These are phyloP conservation scores for Fusarium sp. DNA, from an alignment of 2,329 filamentous ascomycete genomes.

Conservation along the genomic window DNA sequence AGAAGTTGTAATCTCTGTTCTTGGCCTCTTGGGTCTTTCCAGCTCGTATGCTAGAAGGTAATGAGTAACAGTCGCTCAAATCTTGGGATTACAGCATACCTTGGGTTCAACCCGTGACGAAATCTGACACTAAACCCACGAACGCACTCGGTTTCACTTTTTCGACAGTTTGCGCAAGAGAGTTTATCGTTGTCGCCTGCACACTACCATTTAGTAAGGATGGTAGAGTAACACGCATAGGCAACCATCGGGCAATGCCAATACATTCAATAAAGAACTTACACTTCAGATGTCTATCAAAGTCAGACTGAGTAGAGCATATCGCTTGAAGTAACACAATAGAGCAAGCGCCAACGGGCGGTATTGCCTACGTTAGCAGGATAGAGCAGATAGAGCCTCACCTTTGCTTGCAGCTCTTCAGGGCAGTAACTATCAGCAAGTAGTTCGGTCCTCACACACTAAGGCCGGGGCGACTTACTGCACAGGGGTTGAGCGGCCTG, in stretches of 20 bases:
- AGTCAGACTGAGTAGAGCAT: conserved; percentile 15
- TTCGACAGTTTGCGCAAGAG: conserved; percentile 47
- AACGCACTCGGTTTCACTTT: conserved; percentile 45
- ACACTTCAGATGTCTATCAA: conserved; percentile 45
- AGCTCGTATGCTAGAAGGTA: conserved; percentile 34
- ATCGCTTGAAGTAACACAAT: not conserved
- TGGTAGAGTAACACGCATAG: not conserved
- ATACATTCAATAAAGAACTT: not conserved
- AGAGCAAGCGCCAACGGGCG: conserved; percentile 9
- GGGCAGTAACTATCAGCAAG: conserved; percentile 15
- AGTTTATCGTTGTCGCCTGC: conserved; percentile 40
- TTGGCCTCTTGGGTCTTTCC: conserved; percentile 32
- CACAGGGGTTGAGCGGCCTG: conserved; percentile 44
- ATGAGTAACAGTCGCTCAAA: not conserved
- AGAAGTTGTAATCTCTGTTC: conserved; percentile 41
- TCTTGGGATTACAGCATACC: conserved; percentile 17
- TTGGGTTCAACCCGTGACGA: conserved; percentile 48
- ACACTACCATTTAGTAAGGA: not conserved
- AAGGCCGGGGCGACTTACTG: conserved; percentile 23
- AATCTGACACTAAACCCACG: conserved; percentile 48
- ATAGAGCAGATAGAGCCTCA: conserved; percentile 27
- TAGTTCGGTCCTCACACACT: not conserved
- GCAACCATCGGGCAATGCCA: not conserved
- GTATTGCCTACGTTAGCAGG: conserved; percentile 14
- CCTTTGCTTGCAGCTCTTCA: conserved; percentile 43